Percentiles rank a stretch among this genome's conserved stretches.
phyloP scores from a whole-genome alignment of 2,329 filamentous ascomycete genomes.

The Teratosphaeria nubilosa region DNA sequence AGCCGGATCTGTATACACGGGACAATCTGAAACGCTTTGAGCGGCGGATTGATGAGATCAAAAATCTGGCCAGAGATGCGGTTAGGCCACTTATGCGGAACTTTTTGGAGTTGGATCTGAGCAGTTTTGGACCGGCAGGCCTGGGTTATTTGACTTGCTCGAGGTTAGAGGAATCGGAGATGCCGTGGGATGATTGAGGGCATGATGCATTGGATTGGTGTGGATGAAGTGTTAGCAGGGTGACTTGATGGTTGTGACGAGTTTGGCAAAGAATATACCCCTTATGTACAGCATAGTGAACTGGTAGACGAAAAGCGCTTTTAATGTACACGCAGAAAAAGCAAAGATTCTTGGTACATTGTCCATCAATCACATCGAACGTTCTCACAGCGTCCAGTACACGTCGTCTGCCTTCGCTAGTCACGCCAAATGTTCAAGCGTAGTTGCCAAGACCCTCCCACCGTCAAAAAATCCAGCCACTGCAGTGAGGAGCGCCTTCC shows the following conservation, averaged over 20 bases:
- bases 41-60: constrained; percentile 78
- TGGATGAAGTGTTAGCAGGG: background rate
- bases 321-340: too few relatives aligned
- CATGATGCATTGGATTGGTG: background rate
- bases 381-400: too few relatives aligned
- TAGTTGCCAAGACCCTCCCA: background rate
- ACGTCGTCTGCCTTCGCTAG: too few relatives aligned
- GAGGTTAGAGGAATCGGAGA: constrained; percentile 50
- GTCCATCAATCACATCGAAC: too few relatives aligned
- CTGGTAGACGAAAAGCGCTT: background rate
- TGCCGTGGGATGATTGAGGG: constrained; percentile 47
- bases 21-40: constrained; percentile 84
- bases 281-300: background rate
- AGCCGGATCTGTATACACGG: constrained; percentile 64
- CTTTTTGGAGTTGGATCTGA: constrained; percentile 67
- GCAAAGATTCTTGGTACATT: too few relatives aligned
- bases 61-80: constrained; percentile 68
- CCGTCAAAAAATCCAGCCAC: background rate
- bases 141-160: constrained; percentile 57
- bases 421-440: too few relatives aligned
- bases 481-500: background rate
- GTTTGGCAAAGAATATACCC: background rate
- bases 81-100: constrained; percentile 81
- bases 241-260: background rate
- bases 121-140: constrained; percentile 23